phyloP scores from a whole-genome alignment of 2,329 filamentous ascomycete species.

The Stachybotrys chlorohalonatus region DNA sequence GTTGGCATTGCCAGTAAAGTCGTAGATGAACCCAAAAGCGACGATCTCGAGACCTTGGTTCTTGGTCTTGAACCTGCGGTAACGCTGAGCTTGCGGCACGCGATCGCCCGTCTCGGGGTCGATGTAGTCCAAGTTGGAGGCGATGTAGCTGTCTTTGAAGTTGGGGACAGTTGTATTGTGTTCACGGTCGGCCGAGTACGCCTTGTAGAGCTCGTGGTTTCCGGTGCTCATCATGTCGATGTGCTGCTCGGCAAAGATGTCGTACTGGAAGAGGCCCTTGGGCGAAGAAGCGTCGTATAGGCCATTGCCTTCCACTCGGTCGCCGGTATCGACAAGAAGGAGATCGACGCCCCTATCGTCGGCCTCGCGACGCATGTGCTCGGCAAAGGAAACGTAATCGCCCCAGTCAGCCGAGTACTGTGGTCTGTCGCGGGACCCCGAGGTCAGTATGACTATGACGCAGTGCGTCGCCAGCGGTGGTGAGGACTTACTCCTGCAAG shows the following conservation, averaged over 20 bases:
- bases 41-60: conserved; percentile 76
- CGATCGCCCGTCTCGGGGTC: conserved; percentile 61
- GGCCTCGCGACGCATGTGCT: conserved; percentile 70
- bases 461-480: background rate
- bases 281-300: conserved; percentile 85
- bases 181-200: conserved; percentile 68
- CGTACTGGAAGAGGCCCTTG: conserved; percentile 80
- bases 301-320: conserved; percentile 88
- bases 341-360: conserved; percentile 74
- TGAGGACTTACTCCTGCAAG: conserved; percentile 63
- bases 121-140: conserved; percentile 87
- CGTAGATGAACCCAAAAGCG: conserved; percentile 89
- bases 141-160: conserved; percentile 72
- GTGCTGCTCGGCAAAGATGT: conserved; percentile 73
- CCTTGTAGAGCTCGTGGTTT: conserved; percentile 91
- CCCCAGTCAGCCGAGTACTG: conserved; percentile 97
- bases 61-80: conserved; percentile 84
- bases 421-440: conserved; percentile 38
- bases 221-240: conserved; percentile 81
- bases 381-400: conserved; percentile 89
- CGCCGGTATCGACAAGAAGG: conserved; percentile 90
- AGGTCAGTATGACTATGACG: conserved; percentile 2
- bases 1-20: conserved; percentile 85
- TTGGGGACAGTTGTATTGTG: conserved; percentile 73
- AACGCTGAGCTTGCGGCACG: conserved; percentile 71